Evolutionary conservation across 2,329 filamentous ascomycete genomes (phyloP).

Genomic region (Endocalyx cinctus): DNA sequence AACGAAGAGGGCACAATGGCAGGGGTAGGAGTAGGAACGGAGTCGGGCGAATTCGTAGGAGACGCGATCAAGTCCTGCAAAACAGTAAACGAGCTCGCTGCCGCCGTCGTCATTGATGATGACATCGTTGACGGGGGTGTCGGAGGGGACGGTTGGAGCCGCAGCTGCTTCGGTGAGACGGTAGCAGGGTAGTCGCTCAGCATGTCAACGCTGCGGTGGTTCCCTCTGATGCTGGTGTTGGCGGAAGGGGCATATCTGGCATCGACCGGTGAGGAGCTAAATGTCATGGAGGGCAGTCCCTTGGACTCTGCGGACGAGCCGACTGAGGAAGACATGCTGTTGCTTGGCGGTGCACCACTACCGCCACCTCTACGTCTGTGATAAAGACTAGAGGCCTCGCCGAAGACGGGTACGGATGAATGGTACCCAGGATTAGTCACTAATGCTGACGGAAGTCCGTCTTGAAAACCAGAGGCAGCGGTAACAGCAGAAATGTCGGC

Average conservation of each 20-base stretch:
- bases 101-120: no score
- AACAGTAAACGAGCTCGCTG: constrained; percentile 22
- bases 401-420: constrained; percentile 19
- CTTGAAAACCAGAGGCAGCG: constrained; percentile 6
- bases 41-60: constrained; percentile 12
- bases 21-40: constrained; percentile 6
- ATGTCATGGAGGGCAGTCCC: constrained; percentile 21
- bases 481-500: neutral
- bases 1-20: constrained; percentile 6
- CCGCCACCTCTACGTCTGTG: no score
- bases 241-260: constrained; percentile 4
- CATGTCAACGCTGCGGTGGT: neutral
- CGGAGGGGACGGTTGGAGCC: constrained; percentile 24
- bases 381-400: constrained; percentile 16
- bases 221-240: neutral
- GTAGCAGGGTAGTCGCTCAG: constrained; percentile 15
- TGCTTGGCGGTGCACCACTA: no score
- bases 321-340: constrained; percentile 22
- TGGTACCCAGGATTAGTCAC: no score
- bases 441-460: constrained; percentile 5
- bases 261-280: constrained; percentile 11
- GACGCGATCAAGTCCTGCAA: constrained; percentile 11
- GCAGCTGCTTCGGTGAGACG: constrained; percentile 25
- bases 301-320: constrained; percentile 20
- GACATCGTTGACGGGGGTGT: no score